Conservation (phyloP, 208 protist genomes). For the Angomonas deanei region DNA sequence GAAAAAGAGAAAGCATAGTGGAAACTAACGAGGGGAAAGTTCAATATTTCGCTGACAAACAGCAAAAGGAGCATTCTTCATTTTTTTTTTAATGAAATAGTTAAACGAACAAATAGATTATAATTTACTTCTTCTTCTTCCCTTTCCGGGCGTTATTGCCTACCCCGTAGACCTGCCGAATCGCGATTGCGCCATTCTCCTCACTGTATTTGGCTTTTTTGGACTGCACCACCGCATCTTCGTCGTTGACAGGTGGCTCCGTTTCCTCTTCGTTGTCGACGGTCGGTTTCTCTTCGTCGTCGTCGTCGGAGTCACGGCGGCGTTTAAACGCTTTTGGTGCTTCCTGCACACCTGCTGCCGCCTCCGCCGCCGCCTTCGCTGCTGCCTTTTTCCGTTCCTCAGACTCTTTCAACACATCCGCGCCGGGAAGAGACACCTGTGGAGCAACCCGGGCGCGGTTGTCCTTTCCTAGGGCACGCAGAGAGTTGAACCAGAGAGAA, state of each 20-base stretch:
- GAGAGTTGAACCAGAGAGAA: constrained; percentile 55
- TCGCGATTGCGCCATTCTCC: constrained; percentile 20
- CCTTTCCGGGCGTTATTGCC: constrained; percentile 39
- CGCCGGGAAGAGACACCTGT: constrained; percentile 54
- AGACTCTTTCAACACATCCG: constrained; percentile 27
- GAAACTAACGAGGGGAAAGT: too few relatives aligned
- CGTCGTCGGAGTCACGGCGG: not conserved
- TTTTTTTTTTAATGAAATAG: too few relatives aligned
- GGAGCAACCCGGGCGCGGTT: constrained; percentile 23
- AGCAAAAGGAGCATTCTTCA: too few relatives aligned
- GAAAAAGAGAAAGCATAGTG: constrained; percentile 10
- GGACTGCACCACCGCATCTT: not conserved
- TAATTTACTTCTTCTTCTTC: not conserved
- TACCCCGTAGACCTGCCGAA: constrained; percentile 42
- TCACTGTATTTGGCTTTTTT: constrained; percentile 4
- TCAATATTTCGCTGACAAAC: too few relatives aligned
- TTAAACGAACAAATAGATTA: not conserved
- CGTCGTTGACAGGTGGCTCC: not conserved
- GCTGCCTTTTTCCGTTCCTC: constrained; percentile 10
- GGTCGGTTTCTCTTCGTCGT: not conserved
- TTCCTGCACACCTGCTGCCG: not conserved
- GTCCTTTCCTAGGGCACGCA: constrained; percentile 32
- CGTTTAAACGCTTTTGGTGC: not conserved
- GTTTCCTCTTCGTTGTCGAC: not conserved
- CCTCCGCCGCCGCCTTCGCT: not conserved